phyloP scores from a whole-genome alignment of 495 filamentous ascomycete genomes.

The Hypoxylon fragiforme region DNA sequence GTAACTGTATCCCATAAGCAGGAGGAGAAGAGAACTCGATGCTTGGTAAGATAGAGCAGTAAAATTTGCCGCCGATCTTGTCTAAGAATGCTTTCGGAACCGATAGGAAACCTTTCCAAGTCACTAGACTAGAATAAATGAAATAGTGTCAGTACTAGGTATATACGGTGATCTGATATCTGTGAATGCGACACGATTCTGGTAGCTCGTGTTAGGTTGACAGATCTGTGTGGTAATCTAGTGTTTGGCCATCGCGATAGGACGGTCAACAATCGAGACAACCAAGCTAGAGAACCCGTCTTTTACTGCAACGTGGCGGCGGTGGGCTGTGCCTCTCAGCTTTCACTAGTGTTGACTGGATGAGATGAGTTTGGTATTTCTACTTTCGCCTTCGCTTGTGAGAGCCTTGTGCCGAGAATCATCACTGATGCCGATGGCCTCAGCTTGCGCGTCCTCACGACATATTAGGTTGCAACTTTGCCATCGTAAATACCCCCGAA shows the following conservation, averaged over 20 bases:
- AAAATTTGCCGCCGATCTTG: too few species aligned
- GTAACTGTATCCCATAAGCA: conserved; percentile 16
- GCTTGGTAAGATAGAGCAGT: not conserved
- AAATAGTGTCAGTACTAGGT: too few species aligned
- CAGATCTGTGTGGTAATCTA: not conserved
- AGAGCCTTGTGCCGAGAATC: conserved; percentile 9
- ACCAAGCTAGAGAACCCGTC: not conserved
- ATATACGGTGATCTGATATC: not conserved
- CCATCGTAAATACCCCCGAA: conserved; percentile 5
- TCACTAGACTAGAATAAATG: not conserved
- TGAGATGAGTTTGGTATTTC: not conserved
- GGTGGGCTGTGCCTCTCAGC: conserved; percentile 15
- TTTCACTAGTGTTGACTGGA: conserved; percentile 2
- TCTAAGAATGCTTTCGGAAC: too few species aligned
- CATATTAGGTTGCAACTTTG: conserved; percentile 20
- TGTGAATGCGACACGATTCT: not conserved
- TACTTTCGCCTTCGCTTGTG: conserved; percentile 14
- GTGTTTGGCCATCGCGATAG: not conserved
- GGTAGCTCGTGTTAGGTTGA: not conserved
- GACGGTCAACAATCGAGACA: conserved; percentile 12
- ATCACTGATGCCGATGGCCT: conserved; percentile 6
- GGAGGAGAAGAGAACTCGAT: not conserved
- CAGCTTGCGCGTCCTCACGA: conserved; percentile 30
- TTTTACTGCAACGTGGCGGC: conserved; percentile 22
- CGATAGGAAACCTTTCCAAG: not conserved